These are phyloP conservation scores for Nasturtium officinale DNA, from an alignment of 345 rosid species.

Conservation along the genomic window DNA sequence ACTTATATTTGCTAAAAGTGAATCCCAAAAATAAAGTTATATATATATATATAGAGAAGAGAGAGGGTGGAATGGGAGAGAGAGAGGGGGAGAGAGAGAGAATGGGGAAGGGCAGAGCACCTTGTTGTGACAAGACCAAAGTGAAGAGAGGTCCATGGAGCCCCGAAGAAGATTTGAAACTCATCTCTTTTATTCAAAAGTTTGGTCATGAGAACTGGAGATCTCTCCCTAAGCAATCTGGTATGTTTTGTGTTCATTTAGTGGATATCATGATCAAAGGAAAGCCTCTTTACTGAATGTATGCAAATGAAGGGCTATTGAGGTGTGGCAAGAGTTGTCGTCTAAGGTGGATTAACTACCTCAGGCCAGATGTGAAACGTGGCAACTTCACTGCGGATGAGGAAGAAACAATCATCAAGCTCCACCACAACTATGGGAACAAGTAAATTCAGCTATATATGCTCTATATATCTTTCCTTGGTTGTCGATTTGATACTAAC, in stretches of 20 bases:
- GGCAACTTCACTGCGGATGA: constrained; percentile 81
- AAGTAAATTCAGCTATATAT: constrained; percentile 47
- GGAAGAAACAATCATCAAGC: constrained; percentile 62
- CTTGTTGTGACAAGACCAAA: constrained; percentile 84
- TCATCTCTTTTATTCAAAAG: constrained; percentile 69
- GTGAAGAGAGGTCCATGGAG: constrained; percentile 99
- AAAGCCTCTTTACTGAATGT: constrained; percentile 19
- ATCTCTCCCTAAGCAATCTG: constrained; percentile 70
- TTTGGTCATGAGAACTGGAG: constrained; percentile 75
- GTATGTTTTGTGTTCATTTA: constrained; percentile 39
- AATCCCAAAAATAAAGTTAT: constrained; percentile 16
- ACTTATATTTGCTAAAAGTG: constrained; percentile 26
- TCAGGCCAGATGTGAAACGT: constrained; percentile 83
- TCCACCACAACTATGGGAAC: constrained; percentile 73
- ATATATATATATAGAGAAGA: background rate
- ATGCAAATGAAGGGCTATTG: constrained; percentile 54
- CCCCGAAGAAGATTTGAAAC: constrained; percentile 83
- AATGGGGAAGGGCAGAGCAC: constrained; percentile 92
- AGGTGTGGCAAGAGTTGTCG: constrained; percentile 96
- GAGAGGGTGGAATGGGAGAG: background rate
- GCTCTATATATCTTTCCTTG: background rate
- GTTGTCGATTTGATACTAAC: constrained; percentile 14
- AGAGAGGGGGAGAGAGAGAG: background rate
- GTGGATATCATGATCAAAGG: constrained; percentile 16
- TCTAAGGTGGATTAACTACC: constrained; percentile 88